A percentile compares a stretch with the other conserved stretches of the same genome.
Evolutionary conservation across 208 protist species (phyloP).

Genomic region (Leishmania arabica): DNA sequence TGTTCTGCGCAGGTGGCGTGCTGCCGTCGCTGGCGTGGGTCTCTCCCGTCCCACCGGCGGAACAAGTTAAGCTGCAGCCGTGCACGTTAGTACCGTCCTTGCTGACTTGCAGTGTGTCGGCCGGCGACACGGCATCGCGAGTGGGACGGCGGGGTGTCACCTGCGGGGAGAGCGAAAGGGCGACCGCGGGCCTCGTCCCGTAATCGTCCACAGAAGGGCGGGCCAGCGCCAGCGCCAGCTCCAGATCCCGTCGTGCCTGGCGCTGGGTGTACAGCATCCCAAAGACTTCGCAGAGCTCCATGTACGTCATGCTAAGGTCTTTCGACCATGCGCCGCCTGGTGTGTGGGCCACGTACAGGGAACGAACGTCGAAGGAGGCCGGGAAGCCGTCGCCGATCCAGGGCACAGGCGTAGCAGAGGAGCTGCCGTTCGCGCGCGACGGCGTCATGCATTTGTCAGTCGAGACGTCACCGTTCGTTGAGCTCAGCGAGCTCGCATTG

Average conservation of each 20-base stretch:
- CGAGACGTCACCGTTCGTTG: background rate
- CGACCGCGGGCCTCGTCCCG: background rate
- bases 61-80: background rate
- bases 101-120: slow-evolving; percentile 2
- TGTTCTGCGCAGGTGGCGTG: background rate
- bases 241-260: slow-evolving; percentile 42
- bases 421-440: background rate
- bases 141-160: slow-evolving; percentile 17
- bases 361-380: slow-evolving; percentile 15
- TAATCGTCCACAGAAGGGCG: background rate
- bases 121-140: background rate
- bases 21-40: slow-evolving; percentile 8
- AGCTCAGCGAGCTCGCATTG: background rate
- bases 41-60: background rate
- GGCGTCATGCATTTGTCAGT: background rate
- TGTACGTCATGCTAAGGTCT: slow-evolving; percentile 42
- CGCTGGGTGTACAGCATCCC: slow-evolving; percentile 34
- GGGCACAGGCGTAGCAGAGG: background rate
- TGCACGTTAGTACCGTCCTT: slow-evolving; percentile 15
- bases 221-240: slow-evolving; percentile 32
- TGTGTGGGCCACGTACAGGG: slow-evolving; percentile 47
- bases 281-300: slow-evolving; percentile 45
- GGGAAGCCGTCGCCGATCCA: slow-evolving; percentile 34
- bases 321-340: slow-evolving; percentile 47
- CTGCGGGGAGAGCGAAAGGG: slow-evolving; percentile 16